phyloP scores from a whole-genome alignment of 2,329 filamentous ascomycete genomes.

The Aspergillus ustus region DNA sequence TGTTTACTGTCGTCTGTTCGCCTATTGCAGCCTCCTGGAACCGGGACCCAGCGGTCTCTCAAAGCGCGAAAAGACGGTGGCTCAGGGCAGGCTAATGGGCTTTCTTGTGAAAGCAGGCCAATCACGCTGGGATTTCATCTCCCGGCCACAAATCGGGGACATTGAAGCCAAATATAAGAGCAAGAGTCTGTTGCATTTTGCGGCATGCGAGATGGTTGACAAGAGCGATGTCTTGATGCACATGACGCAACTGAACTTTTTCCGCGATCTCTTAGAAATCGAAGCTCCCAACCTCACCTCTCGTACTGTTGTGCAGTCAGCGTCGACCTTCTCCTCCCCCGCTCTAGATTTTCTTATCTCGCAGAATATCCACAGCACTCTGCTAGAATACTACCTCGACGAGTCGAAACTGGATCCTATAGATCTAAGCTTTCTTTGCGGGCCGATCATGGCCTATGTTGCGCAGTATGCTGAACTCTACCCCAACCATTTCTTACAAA shows the following conservation, averaged over 20 bases:
- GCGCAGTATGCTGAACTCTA: slow-evolving; percentile 60
- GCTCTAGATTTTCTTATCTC: slow-evolving; percentile 58
- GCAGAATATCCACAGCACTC: slow-evolving; percentile 55
- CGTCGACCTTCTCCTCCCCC: slow-evolving; percentile 45
- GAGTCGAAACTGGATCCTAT: slow-evolving; percentile 55
- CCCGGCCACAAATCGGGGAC: slow-evolving; percentile 55
- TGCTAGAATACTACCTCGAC: slow-evolving; percentile 58
- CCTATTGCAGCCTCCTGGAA: slow-evolving; percentile 54
- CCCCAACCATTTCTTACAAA: slow-evolving; percentile 58
- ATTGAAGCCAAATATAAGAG: slow-evolving; percentile 53
- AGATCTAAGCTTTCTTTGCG: slow-evolving; percentile 59
- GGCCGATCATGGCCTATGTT: slow-evolving; percentile 61
- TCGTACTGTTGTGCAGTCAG: slow-evolving; percentile 36
- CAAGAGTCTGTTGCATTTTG: slow-evolving; percentile 59
- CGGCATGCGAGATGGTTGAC: slow-evolving; percentile 61
- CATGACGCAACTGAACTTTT: slow-evolving; percentile 63
- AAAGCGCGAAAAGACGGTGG: slow-evolving; percentile 60
- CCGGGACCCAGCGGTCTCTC: slow-evolving; percentile 45
- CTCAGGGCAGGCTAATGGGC: slow-evolving; percentile 64
- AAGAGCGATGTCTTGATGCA: slow-evolving; percentile 64
- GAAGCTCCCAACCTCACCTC: slow-evolving; percentile 42
- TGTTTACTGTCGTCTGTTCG: slow-evolving; percentile 62
- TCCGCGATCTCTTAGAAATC: slow-evolving; percentile 56
- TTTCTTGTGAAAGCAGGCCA: slow-evolving; percentile 59
- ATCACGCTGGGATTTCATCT: slow-evolving; percentile 60